Base-by-base conservation (phyloP, 768 basidiomycete species). In the Candolleomyces eurysporus region DNA sequence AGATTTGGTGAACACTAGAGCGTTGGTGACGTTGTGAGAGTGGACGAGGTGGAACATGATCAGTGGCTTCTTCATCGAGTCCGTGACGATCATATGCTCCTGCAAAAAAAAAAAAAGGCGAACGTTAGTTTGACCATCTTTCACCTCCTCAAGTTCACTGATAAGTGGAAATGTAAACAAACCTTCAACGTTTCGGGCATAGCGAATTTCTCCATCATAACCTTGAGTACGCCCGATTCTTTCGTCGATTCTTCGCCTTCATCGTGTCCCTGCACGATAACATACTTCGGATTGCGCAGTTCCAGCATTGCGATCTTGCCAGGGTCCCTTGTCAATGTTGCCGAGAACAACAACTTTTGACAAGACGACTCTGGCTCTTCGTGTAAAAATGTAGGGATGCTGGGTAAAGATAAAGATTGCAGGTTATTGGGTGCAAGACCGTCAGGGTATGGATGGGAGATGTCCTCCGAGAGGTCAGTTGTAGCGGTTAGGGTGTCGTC, bases 321-420 rank as follows among this genome's bases (percentile, higher is more conserved):
- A 0, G 97, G 96, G 75, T 98, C 95, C 9, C 89, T 84, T 0
- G 96, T 97, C 32, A 98, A 82, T 0, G 97, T 99, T 0, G 97
- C 97, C 10, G 95, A 97, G 76, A 99, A 97, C 8, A 99, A 79
- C 4, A 99, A 81, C 69, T 98, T 98, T 71, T 98, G 96, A 66
- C 96, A 97, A 5, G 90, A 90, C 4, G 84, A 72, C 46, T 78
- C 76, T 67, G 77, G 85, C 50, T 67, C 71, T 68, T 91, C 91
- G 55, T 83, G 80, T 43, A 85, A 64, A 58, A 87, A 87, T 3
- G 82, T 78, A 4, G 76, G 75, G 36, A 78, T 62, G 53, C 74
- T 65, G 0, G 82, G 78, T 40, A 75, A 69, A 5, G 76, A 73
- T 42, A 78, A 74, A 21, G 76, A 68, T 31, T 78, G 77, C 10